Evolutionary conservation across 2,329 filamentous ascomycete genomes (phyloP), one percentile per base, ranked within the genome.

Genomic region (Lasiodiplodia theobromae): DNA sequence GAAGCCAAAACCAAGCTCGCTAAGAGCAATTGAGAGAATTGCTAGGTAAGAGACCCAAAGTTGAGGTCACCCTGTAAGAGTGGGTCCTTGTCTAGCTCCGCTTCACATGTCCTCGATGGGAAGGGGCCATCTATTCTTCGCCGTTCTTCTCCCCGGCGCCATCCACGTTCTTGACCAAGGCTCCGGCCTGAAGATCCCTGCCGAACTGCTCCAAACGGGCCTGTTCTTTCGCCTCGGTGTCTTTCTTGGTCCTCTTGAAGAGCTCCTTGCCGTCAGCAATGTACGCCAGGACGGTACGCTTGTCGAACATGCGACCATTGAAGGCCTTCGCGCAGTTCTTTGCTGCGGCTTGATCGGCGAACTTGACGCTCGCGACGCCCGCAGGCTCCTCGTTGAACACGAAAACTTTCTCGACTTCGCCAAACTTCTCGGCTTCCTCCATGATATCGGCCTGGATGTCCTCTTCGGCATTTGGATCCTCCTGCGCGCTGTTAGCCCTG

Each of bases 351-450:
- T 87, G 83, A 49, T 91, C 89, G 67, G 85, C 83, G 82, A 97
- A 99, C 74, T 91, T 90, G 71, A 99, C 92, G 66, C 90, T 94
- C 10, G 94, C 91, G 47, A 98, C 87, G 21, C 96, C 96, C 0
- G 93, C 91, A 4, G 87, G 82, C 79, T 99, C 96, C 71, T 90
- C 85, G 78, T 99, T 96, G 78, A 92, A 99, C 18, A 99, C 83
- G 3, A 96, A 90, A 51, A 98, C 92, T 76, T 96, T 97, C 38
- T 94, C 97, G 44, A 98, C 93, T 28, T 90, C 86, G 3, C 96
- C 96, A 16, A 96, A 84, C 81, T 96, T 96, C 69, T 88, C 86
- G 78, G 93, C 97, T 80, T 97, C 94, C 63, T 97, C 93, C 56
- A 92, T 88, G 68, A 98, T 92, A 77, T 99, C 96, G 16, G 56